phyloP scores from a whole-genome alignment of 2,329 filamentous ascomycete genomes.

The Sporothrix humicola region DNA sequence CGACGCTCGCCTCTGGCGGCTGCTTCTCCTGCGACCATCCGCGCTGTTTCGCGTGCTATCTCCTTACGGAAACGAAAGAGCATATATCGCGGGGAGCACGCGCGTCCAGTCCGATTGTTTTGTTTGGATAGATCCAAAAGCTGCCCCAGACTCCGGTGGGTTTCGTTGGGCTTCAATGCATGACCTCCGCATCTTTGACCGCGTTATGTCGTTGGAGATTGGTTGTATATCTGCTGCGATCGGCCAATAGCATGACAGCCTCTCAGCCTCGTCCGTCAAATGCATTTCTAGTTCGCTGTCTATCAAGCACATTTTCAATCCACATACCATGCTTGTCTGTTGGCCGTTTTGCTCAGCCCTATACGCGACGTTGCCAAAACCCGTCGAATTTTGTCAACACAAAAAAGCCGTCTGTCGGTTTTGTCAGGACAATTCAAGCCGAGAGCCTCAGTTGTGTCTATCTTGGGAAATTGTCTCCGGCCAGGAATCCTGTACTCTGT shows the following conservation, averaged over 20 bases:
- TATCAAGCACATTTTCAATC: neutral
- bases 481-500: neutral
- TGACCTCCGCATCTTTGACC: constrained; percentile 2
- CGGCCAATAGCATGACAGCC: constrained; percentile 6
- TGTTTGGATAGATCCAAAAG: neutral
- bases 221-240: neutral
- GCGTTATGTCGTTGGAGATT: neutral
- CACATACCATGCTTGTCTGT: constrained; percentile 19
- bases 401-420: neutral
- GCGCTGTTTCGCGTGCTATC: neutral
- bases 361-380: neutral
- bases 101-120: neutral
- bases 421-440: neutral
- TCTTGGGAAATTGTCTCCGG: neutral
- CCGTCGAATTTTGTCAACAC: neutral
- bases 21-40: constrained; percentile 2
- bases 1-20: neutral
- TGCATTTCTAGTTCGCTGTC: neutral
- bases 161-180: constrained; percentile 31
- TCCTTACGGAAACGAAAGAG: neutral
- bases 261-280: constrained; percentile 16
- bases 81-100: neutral
- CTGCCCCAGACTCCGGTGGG: neutral
- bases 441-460: neutral
- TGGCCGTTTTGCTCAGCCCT: constrained; percentile 28